Evolutionary conservation across 208 protist species (phyloP).

Genomic region (Lotmaria passim): DNA sequence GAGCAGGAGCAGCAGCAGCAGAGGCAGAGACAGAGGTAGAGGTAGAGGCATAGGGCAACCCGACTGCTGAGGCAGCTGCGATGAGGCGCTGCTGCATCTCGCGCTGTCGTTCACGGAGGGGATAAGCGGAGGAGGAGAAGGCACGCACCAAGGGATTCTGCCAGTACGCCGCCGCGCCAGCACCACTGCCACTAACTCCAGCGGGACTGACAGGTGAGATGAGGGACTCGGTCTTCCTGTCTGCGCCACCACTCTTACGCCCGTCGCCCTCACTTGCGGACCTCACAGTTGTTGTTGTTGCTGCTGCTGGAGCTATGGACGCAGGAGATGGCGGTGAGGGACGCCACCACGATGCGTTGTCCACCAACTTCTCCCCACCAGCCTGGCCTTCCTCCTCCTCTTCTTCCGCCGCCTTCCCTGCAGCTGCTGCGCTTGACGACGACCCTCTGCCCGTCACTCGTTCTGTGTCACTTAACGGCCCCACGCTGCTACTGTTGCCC

Average conservation of each 20-base stretch:
- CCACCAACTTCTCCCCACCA: neutral
- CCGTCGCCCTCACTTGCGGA: neutral
- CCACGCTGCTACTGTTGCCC: slow-evolving; percentile 22
- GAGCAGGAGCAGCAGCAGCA: too few relatives aligned
- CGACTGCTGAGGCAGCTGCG: slow-evolving; percentile 8
- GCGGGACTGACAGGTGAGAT: too few relatives aligned
- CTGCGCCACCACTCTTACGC: too few relatives aligned
- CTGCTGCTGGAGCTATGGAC: neutral
- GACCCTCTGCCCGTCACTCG: neutral
- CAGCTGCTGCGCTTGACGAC: too few relatives aligned
- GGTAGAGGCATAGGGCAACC: neutral
- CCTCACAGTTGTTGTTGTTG: neutral
- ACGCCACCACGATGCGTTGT: slow-evolving; percentile 17
- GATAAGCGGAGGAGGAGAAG: slow-evolving; percentile 19
- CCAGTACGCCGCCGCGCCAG: slow-evolving; percentile 4
- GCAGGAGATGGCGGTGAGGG: slow-evolving; percentile 18
- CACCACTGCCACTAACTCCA: neutral
- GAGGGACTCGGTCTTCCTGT: too few relatives aligned
- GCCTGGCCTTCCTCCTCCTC: neutral
- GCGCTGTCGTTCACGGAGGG: slow-evolving; percentile 4
- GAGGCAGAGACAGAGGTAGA: too few relatives aligned
- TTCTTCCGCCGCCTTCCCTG: too few relatives aligned
- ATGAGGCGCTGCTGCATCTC: slow-evolving; percentile 30
- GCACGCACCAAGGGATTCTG: neutral
- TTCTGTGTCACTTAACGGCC: slow-evolving; percentile 8